Evolutionary conservation across 176 grass and related monocot genomes (phyloP), one percentile per base, ranked within the genome.

Genomic region (Triticum urartu): DNA sequence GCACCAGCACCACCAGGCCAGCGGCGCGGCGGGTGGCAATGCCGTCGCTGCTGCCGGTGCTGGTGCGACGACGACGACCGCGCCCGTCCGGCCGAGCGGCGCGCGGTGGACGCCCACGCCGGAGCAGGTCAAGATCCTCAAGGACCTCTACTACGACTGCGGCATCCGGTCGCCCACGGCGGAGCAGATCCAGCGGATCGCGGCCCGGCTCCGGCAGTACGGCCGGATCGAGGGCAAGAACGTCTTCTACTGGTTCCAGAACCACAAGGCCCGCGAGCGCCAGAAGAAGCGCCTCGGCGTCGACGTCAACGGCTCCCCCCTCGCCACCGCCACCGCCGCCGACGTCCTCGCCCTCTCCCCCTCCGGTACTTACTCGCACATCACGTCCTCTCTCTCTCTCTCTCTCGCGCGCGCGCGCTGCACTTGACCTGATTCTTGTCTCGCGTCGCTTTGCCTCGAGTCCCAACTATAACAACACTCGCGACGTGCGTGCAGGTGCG

Each of bases 231-330:
- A 99, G 84, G 97, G 97, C 69, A 99, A 99, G 92, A 99, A 99
- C 79, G 97, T 99, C 36, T 99, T 99, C 84, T 99, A 99, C 80
- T 99, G 97, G 97, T 99, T 99, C 71, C 97, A 99, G 92, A 99
- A 99, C 87, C 97, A 99, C 89, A 99, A 99, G 94, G 97, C 97
- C 21, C 90, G 97, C 1, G 97, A 99, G 80, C 84, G 97, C 5
- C 97, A 99, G 79, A 99, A 99, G 90, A 94, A 92, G 72, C 79
- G 94, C 62, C 87, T 99, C 87, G 91, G 88, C 85, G 83, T 10
- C 60, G 86, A 85, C 90, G 90, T 85, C 65, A 39, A 24, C 15
- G 48, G 22, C 72, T 28, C 88, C 86, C 52, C 15, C 48, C 81
- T 81, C 85, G 85, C 85, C 28, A 30, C 28, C 48, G 48, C 33